Percentiles rank a stretch among this genome's conserved stretches.
These are phyloP conservation scores for Phoma sp. DNA, from an alignment of 2,329 filamentous ascomycete species.

Conservation along the genomic window DNA sequence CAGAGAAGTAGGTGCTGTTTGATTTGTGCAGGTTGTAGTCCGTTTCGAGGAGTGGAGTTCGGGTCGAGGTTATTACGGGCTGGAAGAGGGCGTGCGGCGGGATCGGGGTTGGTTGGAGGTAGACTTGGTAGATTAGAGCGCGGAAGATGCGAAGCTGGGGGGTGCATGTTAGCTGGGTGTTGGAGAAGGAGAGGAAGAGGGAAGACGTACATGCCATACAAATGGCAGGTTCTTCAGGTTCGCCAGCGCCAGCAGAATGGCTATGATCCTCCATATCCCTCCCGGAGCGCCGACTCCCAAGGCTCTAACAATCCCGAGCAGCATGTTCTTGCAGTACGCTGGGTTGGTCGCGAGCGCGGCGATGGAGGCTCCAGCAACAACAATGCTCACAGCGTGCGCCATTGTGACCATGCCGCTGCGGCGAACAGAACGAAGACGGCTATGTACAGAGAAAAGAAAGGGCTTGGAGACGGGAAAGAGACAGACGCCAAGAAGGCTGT, in stretches of 20 bases:
- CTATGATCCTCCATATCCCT: constrained; percentile 44
- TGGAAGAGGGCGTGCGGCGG: constrained; percentile 72
- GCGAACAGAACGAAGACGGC: background rate
- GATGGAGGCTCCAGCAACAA: constrained; percentile 28
- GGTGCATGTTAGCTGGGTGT: constrained; percentile 11
- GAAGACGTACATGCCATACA: constrained; percentile 72
- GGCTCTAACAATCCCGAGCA: background rate
- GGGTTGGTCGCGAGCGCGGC: constrained; percentile 6
- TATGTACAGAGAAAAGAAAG: background rate
- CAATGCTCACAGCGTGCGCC: constrained; percentile 26
- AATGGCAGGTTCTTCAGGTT: constrained; percentile 79
- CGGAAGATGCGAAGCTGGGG: constrained; percentile 54
- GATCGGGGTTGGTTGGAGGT: constrained; percentile 51
- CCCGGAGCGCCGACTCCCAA: constrained; percentile 42
- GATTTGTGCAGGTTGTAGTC: constrained; percentile 88
- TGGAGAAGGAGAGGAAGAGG: background rate
- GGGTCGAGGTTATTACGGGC: constrained; percentile 70
- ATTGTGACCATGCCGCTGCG: constrained; percentile 19
- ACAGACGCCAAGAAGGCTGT: constrained; percentile 1
- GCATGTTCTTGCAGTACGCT: constrained; percentile 8
- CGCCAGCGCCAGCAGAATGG: constrained; percentile 46
- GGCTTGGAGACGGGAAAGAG: background rate
- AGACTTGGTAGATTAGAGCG: constrained; percentile 56
- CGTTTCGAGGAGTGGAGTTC: constrained; percentile 75
- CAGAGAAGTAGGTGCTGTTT: constrained; percentile 85